Conservation (phyloP, 169 alveolate genomes). For the Plasmodium coatneyi region DNA sequence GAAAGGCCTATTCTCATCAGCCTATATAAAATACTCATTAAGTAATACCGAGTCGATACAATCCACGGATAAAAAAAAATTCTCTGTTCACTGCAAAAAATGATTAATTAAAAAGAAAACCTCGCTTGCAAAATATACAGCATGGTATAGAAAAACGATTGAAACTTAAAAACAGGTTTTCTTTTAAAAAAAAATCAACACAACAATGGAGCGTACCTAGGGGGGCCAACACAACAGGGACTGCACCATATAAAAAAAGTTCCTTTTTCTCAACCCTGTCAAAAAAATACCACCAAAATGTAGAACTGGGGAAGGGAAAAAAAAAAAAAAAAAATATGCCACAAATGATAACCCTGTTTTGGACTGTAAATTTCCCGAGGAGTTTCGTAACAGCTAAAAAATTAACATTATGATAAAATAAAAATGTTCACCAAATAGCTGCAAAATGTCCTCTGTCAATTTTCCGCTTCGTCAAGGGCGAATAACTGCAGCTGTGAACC, state of each 20-base stretch:
- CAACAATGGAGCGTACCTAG: not conserved
- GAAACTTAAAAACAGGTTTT: not conserved
- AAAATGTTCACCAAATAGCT: not conserved
- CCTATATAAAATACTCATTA: not conserved
- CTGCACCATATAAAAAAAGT: not conserved
- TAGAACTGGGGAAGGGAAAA: not conserved
- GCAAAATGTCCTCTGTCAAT: not conserved
- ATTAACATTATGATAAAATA: not conserved
- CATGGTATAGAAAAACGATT: not conserved
- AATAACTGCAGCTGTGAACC: not conserved
- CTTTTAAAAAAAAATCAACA: not conserved
- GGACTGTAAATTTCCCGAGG: not conserved
- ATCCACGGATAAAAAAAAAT: not conserved
- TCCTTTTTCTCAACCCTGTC: not conserved
- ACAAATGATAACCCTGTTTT: not conserved
- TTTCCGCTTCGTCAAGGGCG: not conserved
- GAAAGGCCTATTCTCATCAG: not conserved
- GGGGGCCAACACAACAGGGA: not conserved
- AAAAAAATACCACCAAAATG: slow-evolving; percentile 1
- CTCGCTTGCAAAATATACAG: not conserved
- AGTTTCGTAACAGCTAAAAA: not conserved
- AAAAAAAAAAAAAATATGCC: not conserved
- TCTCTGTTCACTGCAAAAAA: not conserved
- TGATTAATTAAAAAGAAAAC: not conserved
- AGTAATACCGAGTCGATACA: not conserved